phyloP scores from a whole-genome alignment of 768 basidiomycete species.

The Stropharia rugosoannulata region DNA sequence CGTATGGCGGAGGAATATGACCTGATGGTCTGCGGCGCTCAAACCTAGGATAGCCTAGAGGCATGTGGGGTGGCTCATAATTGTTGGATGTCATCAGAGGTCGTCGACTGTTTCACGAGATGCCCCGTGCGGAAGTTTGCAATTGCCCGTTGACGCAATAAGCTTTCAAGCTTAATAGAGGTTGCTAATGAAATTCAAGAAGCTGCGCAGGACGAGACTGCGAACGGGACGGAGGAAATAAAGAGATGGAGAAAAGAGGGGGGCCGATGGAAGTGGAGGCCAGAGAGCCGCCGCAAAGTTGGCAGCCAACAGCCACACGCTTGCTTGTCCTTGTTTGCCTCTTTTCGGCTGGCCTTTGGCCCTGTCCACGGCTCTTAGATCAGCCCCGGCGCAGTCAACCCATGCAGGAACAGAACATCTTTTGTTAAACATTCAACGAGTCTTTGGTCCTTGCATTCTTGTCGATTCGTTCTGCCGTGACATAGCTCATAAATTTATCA shows the following conservation, averaged over 20 bases:
- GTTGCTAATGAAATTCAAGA: background rate
- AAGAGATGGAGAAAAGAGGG: slow-evolving; percentile 10
- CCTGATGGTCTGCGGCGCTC: slow-evolving; percentile 34
- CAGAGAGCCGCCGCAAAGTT: slow-evolving; percentile 5
- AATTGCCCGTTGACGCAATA: slow-evolving; percentile 11
- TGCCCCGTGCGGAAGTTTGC: slow-evolving; percentile 2
- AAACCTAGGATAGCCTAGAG: slow-evolving; percentile 29
- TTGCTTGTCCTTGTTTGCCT: slow-evolving; percentile 21
- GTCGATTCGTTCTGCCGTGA: too few relatives aligned
- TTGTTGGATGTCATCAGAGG: slow-evolving; percentile 40
- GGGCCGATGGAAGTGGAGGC: slow-evolving; percentile 15
- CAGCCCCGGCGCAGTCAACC: too few relatives aligned
- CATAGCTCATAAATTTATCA: too few relatives aligned
- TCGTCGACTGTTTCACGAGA: slow-evolving; percentile 10
- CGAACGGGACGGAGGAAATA: slow-evolving; percentile 3
- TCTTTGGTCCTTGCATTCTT: background rate
- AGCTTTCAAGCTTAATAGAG: slow-evolving; percentile 10
- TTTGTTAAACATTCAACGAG: background rate
- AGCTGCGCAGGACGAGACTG: slow-evolving; percentile 6
- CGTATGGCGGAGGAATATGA: slow-evolving; percentile 28
- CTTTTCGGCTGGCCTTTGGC: slow-evolving; percentile 16
- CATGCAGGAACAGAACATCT: slow-evolving; percentile 16
- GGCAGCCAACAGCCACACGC: slow-evolving; percentile 27
- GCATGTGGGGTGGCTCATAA: slow-evolving; percentile 34
- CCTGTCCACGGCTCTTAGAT: background rate